Percentiles rank a stretch among this genome's conserved stretches.
Conservation (phyloP, 2,329 filamentous ascomycete genomes). For the Colletotrichum melonis region DNA sequence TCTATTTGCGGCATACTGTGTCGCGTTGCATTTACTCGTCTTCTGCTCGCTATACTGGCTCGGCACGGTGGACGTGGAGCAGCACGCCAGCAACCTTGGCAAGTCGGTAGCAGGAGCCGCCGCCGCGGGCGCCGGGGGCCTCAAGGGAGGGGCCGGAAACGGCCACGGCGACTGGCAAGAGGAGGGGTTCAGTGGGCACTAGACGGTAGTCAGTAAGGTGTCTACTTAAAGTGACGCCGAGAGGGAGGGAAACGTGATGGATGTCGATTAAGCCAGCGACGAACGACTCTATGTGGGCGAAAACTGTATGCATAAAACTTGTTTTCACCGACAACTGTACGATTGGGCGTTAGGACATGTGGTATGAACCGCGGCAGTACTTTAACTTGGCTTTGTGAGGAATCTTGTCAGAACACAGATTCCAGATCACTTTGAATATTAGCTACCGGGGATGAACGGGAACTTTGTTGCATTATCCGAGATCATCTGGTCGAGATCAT, state of each 20-base stretch:
- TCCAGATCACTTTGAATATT: constrained; percentile 8
- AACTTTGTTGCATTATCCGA: not conserved
- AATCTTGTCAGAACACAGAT: constrained; percentile 22
- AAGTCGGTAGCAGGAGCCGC: constrained; percentile 57
- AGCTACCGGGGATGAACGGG: not conserved
- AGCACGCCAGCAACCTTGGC: constrained; percentile 68
- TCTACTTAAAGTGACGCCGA: not conserved
- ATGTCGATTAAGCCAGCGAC: not conserved
- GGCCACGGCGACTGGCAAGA: constrained; percentile 71
- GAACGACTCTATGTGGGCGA: not conserved
- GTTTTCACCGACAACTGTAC: constrained; percentile 3
- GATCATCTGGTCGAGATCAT: not conserved
- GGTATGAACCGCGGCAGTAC: constrained; percentile 12
- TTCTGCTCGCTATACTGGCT: constrained; percentile 90
- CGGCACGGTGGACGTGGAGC: constrained; percentile 74
- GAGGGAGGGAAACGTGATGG: not conserved
- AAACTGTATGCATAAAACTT: constrained; percentile 10
- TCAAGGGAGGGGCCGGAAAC: constrained; percentile 41
- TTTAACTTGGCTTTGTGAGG: not conserved
- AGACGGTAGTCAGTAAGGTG: constrained; percentile 21
- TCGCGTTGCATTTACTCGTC: constrained; percentile 87
- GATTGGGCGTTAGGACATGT: constrained; percentile 16
- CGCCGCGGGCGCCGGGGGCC: constrained; percentile 50
- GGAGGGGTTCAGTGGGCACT: constrained; percentile 65
- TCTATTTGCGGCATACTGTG: constrained; percentile 91